phyloP scores from a whole-genome alignment of 169 alveolate species.

The Cryptosporidium sp. region DNA sequence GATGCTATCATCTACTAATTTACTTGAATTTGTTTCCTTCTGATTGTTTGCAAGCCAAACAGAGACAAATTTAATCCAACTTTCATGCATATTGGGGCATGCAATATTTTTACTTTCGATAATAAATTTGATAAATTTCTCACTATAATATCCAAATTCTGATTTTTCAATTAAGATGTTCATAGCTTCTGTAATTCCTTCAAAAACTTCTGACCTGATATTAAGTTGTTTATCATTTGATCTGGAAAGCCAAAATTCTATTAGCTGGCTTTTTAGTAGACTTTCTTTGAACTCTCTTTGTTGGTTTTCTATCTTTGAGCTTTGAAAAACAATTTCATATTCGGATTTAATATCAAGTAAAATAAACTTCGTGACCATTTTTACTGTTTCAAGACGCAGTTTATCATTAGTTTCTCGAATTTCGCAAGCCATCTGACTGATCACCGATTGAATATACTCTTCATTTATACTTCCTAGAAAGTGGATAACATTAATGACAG shows the following conservation, averaged over 20 bases:
- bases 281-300: neutral
- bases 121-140: slow-evolving; percentile 12
- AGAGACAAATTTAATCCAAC: neutral
- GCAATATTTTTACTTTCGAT: neutral
- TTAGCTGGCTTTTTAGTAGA: neutral
- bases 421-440: slow-evolving; percentile 32
- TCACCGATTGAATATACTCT: slow-evolving; percentile 29
- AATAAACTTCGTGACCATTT: slow-evolving; percentile 20
- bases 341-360: neutral
- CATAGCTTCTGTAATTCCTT: neutral
- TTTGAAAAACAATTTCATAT: neutral
- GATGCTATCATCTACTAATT: neutral
- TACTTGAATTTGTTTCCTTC: neutral
- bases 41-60: neutral
- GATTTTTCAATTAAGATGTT: neutral
- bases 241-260: slow-evolving; percentile 41
- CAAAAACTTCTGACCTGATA: slow-evolving; percentile 10
- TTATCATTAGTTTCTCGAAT: slow-evolving; percentile 14
- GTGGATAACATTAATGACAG: neutral
- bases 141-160: slow-evolving; percentile 5
- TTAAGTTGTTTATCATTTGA: slow-evolving; percentile 7
- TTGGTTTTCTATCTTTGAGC: neutral
- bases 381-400: slow-evolving; percentile 9
- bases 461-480: slow-evolving; percentile 19
- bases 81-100: slow-evolving; percentile 35